phyloP scores from a whole-genome alignment of 441 rosid species.

The Euphorbia schlechtendalii region DNA sequence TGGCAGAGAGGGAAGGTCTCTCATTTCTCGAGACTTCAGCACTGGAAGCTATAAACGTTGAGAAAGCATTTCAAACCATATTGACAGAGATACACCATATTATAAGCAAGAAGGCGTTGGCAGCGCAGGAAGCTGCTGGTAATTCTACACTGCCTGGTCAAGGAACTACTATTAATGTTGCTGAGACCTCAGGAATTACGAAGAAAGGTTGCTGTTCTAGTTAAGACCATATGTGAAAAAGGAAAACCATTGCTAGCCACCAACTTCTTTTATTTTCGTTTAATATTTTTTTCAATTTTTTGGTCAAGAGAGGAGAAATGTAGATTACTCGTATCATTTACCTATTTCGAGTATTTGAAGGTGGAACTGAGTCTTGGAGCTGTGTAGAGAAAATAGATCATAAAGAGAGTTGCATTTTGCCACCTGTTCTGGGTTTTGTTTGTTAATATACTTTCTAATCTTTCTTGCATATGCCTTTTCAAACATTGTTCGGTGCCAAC shows the following conservation, averaged over 20 bases:
- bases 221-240: conserved; percentile 20
- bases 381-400: conserved; percentile 15
- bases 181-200: conserved; percentile 44
- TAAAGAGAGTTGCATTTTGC: conserved; percentile 7
- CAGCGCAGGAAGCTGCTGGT: conserved; percentile 80
- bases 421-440: conserved; percentile 9
- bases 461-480: background rate
- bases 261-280: conserved; percentile 1
- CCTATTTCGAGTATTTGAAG: conserved; percentile 31
- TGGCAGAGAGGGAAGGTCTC: conserved; percentile 86
- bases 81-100: conserved; percentile 78
- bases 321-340: conserved; percentile 34
- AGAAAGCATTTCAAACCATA: conserved; percentile 86
- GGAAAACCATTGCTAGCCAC: conserved; percentile 14
- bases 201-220: conserved; percentile 73
- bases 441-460: too few species aligned
- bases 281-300: conserved; percentile 22
- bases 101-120: conserved; percentile 87
- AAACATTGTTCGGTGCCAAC: background rate
- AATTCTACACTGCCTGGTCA: conserved; percentile 56
- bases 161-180: conserved; percentile 74
- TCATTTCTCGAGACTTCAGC: conserved; percentile 94
- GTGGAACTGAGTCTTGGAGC: conserved; percentile 9
- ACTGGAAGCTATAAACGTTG: conserved; percentile 68
- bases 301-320: conserved; percentile 39